Evolutionary conservation across 192 early-diverging fungal species (phyloP).

Genomic region (Backusella tarrabulga): DNA sequence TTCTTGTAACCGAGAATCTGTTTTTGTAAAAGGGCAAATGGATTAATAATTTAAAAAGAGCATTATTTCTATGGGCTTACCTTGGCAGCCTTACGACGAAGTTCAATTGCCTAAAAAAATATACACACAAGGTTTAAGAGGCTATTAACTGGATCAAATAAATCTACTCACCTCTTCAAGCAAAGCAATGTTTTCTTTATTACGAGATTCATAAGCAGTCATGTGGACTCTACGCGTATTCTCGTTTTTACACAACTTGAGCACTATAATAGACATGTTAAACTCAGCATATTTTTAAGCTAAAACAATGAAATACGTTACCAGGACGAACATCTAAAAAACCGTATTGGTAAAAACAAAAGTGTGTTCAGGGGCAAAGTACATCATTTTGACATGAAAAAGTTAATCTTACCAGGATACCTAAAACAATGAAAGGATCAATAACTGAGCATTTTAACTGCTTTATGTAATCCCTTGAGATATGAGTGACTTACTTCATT

Average conservation of each 20-base stretch:
- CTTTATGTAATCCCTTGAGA: neutral
- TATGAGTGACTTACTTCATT: conserved; percentile 62
- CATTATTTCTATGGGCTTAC: conserved; percentile 9
- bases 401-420: conserved; percentile 15
- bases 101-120: conserved; percentile 31
- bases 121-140: neutral
- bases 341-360: neutral
- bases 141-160: neutral
- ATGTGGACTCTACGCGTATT: conserved; percentile 51
- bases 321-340: conserved; percentile 30
- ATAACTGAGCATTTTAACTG: neutral
- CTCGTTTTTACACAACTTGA: conserved; percentile 52
- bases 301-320: conserved; percentile 8
- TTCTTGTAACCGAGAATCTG: conserved; percentile 66
- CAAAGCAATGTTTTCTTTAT: conserved; percentile 58
- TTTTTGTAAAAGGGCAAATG: conserved; percentile 37
- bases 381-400: neutral
- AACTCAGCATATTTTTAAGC: neutral
- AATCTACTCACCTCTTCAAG: conserved; percentile 50
- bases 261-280: conserved; percentile 22
- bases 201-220: conserved; percentile 53
- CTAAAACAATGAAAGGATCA: neutral
- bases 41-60: conserved; percentile 32
- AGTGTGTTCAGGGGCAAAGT: neutral
- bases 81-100: conserved; percentile 40